phyloP scores from a whole-genome alignment of 805 yeast species.

The Jamesozyma spencerorum region DNA sequence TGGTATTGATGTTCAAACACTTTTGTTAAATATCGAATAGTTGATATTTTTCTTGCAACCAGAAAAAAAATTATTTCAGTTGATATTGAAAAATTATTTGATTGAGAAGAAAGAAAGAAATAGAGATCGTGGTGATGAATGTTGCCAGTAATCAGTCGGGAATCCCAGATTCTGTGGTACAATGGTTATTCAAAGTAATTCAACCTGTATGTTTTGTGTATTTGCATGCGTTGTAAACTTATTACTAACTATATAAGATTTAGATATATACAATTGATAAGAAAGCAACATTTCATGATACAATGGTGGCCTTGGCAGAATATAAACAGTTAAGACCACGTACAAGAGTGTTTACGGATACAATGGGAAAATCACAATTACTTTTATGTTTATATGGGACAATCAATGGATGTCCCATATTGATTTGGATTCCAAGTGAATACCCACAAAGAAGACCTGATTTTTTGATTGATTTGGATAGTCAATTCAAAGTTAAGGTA shows the following conservation, averaged over 20 bases:
- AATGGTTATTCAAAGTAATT: constrained; percentile 7
- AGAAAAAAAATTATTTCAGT: not conserved
- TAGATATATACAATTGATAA: constrained; percentile 46
- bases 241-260: not conserved
- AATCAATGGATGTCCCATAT: constrained; percentile 40
- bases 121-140: not conserved
- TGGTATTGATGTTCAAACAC: too few relatives aligned
- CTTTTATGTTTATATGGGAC: constrained; percentile 59
- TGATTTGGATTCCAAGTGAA: constrained; percentile 65
- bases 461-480: constrained; percentile 44
- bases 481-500: constrained; percentile 43
- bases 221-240: too few relatives aligned
- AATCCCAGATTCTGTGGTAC: constrained; percentile 7
- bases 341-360: constrained; percentile 53
- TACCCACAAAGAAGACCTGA: constrained; percentile 66
- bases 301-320: constrained; percentile 39
- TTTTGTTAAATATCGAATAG: too few relatives aligned
- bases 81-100: not conserved
- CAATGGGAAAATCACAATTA: constrained; percentile 50
- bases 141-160: too few relatives aligned
- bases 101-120: too few relatives aligned
- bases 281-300: constrained; percentile 54
- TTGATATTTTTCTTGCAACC: not conserved
- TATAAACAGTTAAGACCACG: constrained; percentile 51
- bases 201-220: constrained; percentile 2